phyloP scores from a whole-genome alignment of 257 asterid genomes.

The Scutellaria minor region DNA sequence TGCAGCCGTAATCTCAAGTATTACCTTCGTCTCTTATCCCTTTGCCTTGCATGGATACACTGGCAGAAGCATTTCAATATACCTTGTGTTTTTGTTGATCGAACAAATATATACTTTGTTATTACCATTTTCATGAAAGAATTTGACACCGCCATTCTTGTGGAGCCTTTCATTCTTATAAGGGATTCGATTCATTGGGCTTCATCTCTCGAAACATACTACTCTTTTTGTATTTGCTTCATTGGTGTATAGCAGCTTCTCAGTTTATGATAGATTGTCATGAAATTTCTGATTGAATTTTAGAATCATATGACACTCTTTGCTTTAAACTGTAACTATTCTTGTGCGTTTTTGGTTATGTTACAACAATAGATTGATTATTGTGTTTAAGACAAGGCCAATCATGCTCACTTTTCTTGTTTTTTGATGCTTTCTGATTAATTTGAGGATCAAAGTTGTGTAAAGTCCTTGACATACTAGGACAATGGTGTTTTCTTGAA shows the following conservation, averaged over 20 bases:
- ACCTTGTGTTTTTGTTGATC: too few relatives aligned
- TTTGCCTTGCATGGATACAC: too few relatives aligned
- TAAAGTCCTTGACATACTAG: too few relatives aligned
- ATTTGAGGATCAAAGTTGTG: too few relatives aligned
- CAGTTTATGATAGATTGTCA: slow-evolving; percentile 46
- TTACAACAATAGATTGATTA: background rate
- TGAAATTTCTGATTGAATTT: background rate
- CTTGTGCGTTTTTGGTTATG: too few relatives aligned
- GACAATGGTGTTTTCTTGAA: too few relatives aligned
- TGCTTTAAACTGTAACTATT: background rate
- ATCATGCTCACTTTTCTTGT: background rate
- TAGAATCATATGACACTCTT: background rate
- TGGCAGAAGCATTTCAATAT: too few relatives aligned
- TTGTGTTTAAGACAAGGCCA: background rate
- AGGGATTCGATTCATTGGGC: slow-evolving; percentile 32
- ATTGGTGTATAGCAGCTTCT: slow-evolving; percentile 42
- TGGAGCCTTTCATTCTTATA: slow-evolving; percentile 16
- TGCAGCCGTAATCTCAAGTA: too few relatives aligned
- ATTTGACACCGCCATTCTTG: slow-evolving; percentile 28
- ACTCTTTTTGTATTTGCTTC: slow-evolving; percentile 42
- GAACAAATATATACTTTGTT: too few relatives aligned
- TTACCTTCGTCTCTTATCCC: too few relatives aligned
- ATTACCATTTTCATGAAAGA: slow-evolving; percentile 36
- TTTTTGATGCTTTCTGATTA: too few relatives aligned
- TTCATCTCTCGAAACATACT: slow-evolving; percentile 24